These are phyloP conservation scores for Phytopythium montanum DNA, from an alignment of 352 stramenopile species.

Conservation along the genomic window DNA sequence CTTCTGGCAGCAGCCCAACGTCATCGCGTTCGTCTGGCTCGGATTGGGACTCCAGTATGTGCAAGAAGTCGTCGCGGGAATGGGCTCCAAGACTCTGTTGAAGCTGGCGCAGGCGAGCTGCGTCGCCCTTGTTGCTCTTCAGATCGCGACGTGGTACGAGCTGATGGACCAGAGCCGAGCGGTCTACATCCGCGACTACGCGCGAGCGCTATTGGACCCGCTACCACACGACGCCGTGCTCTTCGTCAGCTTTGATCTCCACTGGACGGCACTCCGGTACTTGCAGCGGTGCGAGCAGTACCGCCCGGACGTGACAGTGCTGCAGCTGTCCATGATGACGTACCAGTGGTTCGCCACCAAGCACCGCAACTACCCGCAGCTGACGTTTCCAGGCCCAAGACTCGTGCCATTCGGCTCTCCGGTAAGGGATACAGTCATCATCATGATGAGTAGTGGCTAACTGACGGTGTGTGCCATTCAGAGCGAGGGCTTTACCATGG, in stretches of 20 bases:
- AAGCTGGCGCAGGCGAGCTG: slow-evolving; percentile 10
- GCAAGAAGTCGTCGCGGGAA: slow-evolving; percentile 11
- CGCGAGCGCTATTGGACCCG: slow-evolving; percentile 76
- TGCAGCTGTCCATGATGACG: slow-evolving; percentile 92
- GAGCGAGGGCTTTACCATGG: slow-evolving; percentile 44
- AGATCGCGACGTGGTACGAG: slow-evolving; percentile 36
- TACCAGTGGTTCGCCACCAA: slow-evolving; percentile 81
- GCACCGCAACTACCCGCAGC: slow-evolving; percentile 55
- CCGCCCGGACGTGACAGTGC: slow-evolving; percentile 68
- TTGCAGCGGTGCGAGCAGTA: slow-evolving; percentile 85
- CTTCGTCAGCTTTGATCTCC: slow-evolving; percentile 91
- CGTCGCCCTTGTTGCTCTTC: slow-evolving; percentile 19
- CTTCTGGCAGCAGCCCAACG: slow-evolving; percentile 94
- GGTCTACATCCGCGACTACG: slow-evolving; percentile 85
- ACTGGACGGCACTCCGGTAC: slow-evolving; percentile 91
- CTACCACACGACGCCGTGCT: slow-evolving; percentile 80
- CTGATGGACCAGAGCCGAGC: slow-evolving; percentile 48
- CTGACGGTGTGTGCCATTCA: slow-evolving; percentile 10
- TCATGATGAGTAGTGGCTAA: background rate
- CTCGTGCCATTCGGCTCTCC: slow-evolving; percentile 32
- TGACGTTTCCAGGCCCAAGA: slow-evolving; percentile 58
- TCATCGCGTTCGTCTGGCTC: slow-evolving; percentile 88
- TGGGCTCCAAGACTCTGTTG: background rate
- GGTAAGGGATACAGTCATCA: slow-evolving; percentile 12
- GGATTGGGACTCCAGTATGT: slow-evolving; percentile 47